A percentile compares a stretch with the other conserved stretches of the same genome.
Evolutionary conservation across 192 early-diverging fungal species (phyloP).

Genomic region (Linnemannia hyalina): DNA sequence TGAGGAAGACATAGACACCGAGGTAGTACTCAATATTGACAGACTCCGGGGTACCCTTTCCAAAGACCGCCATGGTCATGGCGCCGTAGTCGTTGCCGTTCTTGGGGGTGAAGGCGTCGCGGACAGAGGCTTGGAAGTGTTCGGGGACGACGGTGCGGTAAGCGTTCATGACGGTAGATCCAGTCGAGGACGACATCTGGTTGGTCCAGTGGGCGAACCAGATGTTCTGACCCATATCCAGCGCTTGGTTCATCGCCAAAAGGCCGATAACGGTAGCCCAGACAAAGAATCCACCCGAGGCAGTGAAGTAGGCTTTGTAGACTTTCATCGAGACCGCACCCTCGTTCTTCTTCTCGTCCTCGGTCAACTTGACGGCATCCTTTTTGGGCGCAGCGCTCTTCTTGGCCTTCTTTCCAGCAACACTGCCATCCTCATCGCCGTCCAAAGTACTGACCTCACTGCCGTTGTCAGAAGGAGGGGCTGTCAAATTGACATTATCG

Average conservation of each 20-base stretch:
- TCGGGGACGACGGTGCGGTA: constrained; percentile 1
- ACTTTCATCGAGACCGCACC: constrained; percentile 84
- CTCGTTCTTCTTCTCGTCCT: constrained; percentile 87
- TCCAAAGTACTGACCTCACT: constrained; percentile 45
- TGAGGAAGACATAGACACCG: constrained; percentile 70
- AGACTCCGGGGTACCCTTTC: constrained; percentile 6
- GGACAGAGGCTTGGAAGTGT: constrained; percentile 11
- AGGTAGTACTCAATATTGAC: constrained; percentile 72
- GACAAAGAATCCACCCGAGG: constrained; percentile 72
- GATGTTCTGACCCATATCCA: constrained; percentile 69
- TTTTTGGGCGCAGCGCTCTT: constrained; percentile 48
- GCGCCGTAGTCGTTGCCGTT: background rate
- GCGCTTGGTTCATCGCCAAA: constrained; percentile 57
- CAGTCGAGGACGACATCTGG: constrained; percentile 18
- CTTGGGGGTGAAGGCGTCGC: constrained; percentile 11
- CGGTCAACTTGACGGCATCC: constrained; percentile 71
- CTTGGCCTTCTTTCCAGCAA: constrained; percentile 50
- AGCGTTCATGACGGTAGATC: constrained; percentile 17
- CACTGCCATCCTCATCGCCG: constrained; percentile 58
- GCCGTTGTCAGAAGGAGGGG: constrained; percentile 28
- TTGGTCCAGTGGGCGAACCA: constrained; percentile 69
- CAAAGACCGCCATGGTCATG: constrained; percentile 13
- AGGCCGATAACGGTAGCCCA: constrained; percentile 67
- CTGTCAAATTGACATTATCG: constrained; percentile 47
- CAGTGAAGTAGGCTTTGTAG: constrained; percentile 83